Evolutionary conservation across 495 filamentous ascomycete genomes (phyloP), one percentile per base, ranked within the genome.

Genomic region (Staphylotrichum longicolle): DNA sequence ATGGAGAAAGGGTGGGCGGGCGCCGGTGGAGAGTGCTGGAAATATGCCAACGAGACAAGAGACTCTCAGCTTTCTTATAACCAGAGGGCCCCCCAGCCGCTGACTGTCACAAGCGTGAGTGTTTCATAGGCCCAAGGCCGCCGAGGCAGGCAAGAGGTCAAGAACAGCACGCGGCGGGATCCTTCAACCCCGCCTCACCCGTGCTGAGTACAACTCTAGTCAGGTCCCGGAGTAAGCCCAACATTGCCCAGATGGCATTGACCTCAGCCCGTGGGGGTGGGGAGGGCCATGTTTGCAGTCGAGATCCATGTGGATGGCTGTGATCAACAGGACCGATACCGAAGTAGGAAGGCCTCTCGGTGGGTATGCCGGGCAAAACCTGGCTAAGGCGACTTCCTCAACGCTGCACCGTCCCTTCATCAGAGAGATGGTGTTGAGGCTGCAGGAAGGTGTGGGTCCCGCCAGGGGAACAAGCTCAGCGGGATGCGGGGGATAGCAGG

Each of bases 151-250:
- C 42, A 40, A 7, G 11, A 27, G 37, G 51, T 4, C 35, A 14
- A 7, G 35, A 5, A 4, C 4, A 30, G 41, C 42, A 54, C 20
- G 58, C 27, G n/a, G 14, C 11, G 12, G 7, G 32, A 39, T 60
- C n/a, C 50, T 46, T 49, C 58, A 49, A 54, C 58, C 58, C 58
- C 50, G 49, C 50, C n/a, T 27, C 20, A 27, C 9, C 14, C 34
- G 35, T 14, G 7, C 20, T 34, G n/a, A 52, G 33, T 34, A 5
- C 50, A 12, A 33, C 33, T 15, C 10, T 4, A 10, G 34, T 10
- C 10, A 37, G 10, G 34, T 52, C 33, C 50, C 33, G 14, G 34
- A 37, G 33, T n/a, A 6, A 39, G 34, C 12, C 51, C 34, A 54
- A 54, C 35, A 35, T 15, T 54, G 33, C 35, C 51, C 14, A 35